A percentile compares a stretch with the other conserved stretches of the same genome.
Evolutionary conservation across 1,284 basidiomycete genomes (phyloP).

Genomic region (Pseudozyma tsukubaensis): DNA sequence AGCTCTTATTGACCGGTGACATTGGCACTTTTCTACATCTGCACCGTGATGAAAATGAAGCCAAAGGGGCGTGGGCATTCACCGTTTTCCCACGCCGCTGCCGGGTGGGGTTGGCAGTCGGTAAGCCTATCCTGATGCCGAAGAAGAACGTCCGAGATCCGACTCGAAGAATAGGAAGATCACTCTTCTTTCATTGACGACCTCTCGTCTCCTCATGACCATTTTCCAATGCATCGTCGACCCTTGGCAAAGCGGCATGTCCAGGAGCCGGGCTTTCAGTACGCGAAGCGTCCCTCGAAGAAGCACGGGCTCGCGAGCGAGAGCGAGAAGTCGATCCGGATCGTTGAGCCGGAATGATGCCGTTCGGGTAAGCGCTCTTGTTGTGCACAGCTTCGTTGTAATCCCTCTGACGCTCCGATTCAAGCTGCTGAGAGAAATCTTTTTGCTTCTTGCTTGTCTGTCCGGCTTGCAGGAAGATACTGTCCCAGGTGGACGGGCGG

Average conservation of each 20-base stretch:
- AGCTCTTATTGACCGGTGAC: too few species aligned
- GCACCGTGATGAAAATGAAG: too few species aligned
- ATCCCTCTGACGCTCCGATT: conserved; percentile 28
- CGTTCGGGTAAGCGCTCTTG: conserved; percentile 37
- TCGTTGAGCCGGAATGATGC: conserved; percentile 30
- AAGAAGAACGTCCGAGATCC: too few species aligned
- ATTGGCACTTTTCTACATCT: too few species aligned
- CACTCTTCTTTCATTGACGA: conserved; percentile 13
- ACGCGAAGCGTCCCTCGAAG: conserved; percentile 8
- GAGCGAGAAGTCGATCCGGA: conserved; percentile 17
- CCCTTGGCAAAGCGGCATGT: conserved; percentile 4
- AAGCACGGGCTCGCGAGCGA: conserved; percentile 6
- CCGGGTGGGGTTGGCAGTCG: too few species aligned
- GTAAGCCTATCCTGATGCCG: too few species aligned
- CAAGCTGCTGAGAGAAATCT: conserved; percentile 45
- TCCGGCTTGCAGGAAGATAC: conserved; percentile 41
- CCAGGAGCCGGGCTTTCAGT: conserved; percentile 31
- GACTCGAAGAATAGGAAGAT: too few species aligned
- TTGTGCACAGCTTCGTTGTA: conserved; percentile 44
- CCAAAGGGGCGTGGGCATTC: too few species aligned
- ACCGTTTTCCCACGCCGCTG: too few species aligned
- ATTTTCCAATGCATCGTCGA: conserved; percentile 9
- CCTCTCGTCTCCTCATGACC: conserved; percentile 17
- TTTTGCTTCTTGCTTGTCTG: conserved; percentile 50
- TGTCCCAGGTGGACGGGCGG: conserved; percentile 45